Percentiles rank a stretch among this genome's conserved stretches.
Conservation (phyloP, 2,329 filamentous ascomycete species). For the Colletotrichum trifolii region DNA sequence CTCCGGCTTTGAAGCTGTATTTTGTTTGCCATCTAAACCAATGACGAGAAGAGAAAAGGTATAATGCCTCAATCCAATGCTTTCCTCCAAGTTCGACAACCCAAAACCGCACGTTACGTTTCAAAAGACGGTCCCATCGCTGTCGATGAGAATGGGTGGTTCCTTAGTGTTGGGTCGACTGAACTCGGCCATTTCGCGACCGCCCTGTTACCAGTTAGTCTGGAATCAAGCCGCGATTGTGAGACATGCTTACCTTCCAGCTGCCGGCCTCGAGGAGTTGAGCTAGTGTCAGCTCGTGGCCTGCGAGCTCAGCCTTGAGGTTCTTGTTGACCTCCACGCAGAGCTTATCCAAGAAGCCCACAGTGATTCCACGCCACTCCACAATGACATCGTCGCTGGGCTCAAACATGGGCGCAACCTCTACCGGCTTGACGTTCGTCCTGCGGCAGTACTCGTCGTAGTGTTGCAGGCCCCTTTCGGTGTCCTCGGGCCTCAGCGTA, state of each 20-base stretch:
- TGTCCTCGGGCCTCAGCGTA: conserved; percentile 58
- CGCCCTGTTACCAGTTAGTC: conserved; percentile 67
- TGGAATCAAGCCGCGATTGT: not conserved
- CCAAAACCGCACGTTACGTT: not conserved
- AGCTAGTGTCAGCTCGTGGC: conserved; percentile 79
- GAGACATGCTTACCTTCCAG: conserved; percentile 81
- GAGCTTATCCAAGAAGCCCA: conserved; percentile 65
- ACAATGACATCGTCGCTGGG: conserved; percentile 68
- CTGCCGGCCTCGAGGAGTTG: conserved; percentile 96
- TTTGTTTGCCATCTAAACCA: conserved; percentile 12
- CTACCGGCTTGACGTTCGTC: conserved; percentile 70
- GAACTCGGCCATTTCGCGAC: conserved; percentile 94
- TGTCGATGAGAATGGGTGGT: conserved; percentile 94
- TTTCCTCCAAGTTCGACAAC: conserved; percentile 1
- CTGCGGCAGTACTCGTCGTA: conserved; percentile 75
- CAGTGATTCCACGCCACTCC: conserved; percentile 70
- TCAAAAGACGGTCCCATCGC: conserved; percentile 95
- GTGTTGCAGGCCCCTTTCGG: conserved; percentile 54
- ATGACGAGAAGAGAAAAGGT: conserved; percentile 23
- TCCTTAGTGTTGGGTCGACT: conserved; percentile 96
- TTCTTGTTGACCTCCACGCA: conserved; percentile 61
- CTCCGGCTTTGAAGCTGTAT: not conserved
- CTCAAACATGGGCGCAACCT: conserved; percentile 62
- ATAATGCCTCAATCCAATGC: conserved; percentile 34
- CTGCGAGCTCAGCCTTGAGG: conserved; percentile 72